Conservation (phyloP, 768 basidiomycete genomes). For the Lentinus brumalis region DNA sequence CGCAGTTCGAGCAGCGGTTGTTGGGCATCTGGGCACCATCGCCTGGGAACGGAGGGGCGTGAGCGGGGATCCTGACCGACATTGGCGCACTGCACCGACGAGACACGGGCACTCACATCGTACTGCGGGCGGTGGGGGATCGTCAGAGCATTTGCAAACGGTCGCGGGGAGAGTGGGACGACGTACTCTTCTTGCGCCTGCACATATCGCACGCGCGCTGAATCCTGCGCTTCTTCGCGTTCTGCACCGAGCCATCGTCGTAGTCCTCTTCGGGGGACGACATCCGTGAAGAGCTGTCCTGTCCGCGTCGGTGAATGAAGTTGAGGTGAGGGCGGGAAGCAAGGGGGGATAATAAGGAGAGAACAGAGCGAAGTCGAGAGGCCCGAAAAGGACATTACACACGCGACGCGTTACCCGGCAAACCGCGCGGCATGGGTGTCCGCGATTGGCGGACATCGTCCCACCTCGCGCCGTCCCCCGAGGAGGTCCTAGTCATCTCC, state of each 20-base stretch:
- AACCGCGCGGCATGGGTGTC: no score
- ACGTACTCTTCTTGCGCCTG: slow-evolving; percentile 79
- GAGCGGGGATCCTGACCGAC: background rate
- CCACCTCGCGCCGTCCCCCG: no score
- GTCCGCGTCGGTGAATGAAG: background rate
- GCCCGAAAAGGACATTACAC: no score
- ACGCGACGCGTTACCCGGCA: no score
- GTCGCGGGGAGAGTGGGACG: slow-evolving; percentile 11
- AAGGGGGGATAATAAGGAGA: background rate
- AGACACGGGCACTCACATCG: slow-evolving; percentile 50
- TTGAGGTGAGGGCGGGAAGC: background rate
- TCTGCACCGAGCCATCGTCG: slow-evolving; percentile 42
- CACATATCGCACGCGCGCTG: slow-evolving; percentile 85
- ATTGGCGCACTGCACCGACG: background rate
- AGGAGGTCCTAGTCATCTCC: no score
- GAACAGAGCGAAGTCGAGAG: background rate
- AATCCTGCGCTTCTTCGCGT: slow-evolving; percentile 67
- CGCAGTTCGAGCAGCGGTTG: slow-evolving; percentile 66
- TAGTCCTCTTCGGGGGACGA: slow-evolving; percentile 70
- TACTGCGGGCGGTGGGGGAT: slow-evolving; percentile 40
- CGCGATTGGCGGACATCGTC: no score
- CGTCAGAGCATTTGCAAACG: background rate
- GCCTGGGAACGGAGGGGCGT: slow-evolving; percentile 37
- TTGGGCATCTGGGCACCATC: slow-evolving; percentile 71
- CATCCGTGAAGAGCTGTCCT: slow-evolving; percentile 32